Evolutionary conservation across 78 protist species (phyloP).

Genomic region (Planoprotostelium fungivorum): DNA sequence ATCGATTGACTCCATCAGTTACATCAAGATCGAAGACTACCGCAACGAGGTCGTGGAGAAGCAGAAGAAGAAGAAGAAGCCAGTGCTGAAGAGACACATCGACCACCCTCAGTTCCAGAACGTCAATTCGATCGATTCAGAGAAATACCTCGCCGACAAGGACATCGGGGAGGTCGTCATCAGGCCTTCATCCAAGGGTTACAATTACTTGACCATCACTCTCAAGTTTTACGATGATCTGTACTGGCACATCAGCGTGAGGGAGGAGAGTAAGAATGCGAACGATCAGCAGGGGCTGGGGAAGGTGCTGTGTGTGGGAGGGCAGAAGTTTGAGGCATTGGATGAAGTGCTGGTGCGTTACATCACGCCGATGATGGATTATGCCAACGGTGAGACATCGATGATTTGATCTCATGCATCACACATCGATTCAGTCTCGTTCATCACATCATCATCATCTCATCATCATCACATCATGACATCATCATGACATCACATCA

Average conservation of each 20-base stretch:
- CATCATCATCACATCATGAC: background rate
- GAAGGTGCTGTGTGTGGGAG: slow-evolving; percentile 30
- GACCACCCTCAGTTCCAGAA: slow-evolving; percentile 47
- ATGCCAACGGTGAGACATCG: slow-evolving; percentile 30
- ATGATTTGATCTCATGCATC: slow-evolving; percentile 4
- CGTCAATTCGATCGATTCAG: slow-evolving; percentile 33
- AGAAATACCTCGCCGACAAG: slow-evolving; percentile 13
- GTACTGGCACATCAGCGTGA: slow-evolving; percentile 38
- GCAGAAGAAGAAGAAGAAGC: slow-evolving; percentile 9
- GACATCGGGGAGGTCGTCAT: slow-evolving; percentile 45
- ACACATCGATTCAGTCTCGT: background rate
- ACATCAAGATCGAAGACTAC: background rate
- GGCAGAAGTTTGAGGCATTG: slow-evolving; percentile 34
- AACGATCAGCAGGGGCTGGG: slow-evolving; percentile 30
- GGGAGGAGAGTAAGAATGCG: slow-evolving; percentile 30
- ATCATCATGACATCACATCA: too few species aligned
- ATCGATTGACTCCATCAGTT: background rate
- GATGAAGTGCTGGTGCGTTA: slow-evolving; percentile 52
- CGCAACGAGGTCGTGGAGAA: background rate
- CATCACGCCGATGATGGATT: slow-evolving; percentile 42
- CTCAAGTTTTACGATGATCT: slow-evolving; percentile 30
- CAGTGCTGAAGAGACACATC: slow-evolving; percentile 16
- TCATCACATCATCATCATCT: background rate
- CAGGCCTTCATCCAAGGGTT: slow-evolving; percentile 46
- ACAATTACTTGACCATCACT: slow-evolving; percentile 51